phyloP scores from a whole-genome alignment of 1,284 basidiomycete genomes.

The Apiotrichum gracile region DNA sequence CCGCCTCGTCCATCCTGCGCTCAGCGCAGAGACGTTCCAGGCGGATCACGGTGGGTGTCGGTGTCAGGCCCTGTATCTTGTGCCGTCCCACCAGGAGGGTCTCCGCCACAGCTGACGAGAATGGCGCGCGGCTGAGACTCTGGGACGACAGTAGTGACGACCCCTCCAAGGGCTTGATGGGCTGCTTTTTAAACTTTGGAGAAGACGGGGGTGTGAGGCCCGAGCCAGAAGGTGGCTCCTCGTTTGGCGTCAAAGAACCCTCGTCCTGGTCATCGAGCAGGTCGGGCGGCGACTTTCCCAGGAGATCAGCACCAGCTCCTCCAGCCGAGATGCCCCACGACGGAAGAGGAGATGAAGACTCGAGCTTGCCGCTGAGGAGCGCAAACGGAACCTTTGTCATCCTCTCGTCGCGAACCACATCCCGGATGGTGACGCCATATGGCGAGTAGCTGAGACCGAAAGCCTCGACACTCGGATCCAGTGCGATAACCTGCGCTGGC shows the following conservation, averaged over 20 bases:
- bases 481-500: slow-evolving; percentile 63
- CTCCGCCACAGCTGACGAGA: slow-evolving; percentile 39
- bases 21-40: slow-evolving; percentile 43
- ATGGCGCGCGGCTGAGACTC: slow-evolving; percentile 10
- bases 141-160: slow-evolving; percentile 17
- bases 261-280: not conserved
- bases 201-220: slow-evolving; percentile 40
- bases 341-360: not conserved
- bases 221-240: slow-evolving; percentile 39
- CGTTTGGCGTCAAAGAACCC: not conserved
- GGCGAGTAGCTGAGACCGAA: slow-evolving; percentile 42
- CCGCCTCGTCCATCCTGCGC: slow-evolving; percentile 44
- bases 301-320: not conserved
- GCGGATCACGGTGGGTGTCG: slow-evolving; percentile 37
- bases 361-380: slow-evolving; percentile 28
- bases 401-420: slow-evolving; percentile 39
- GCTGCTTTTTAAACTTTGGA: slow-evolving; percentile 22
- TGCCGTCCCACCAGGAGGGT: slow-evolving; percentile 45
- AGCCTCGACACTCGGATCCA: slow-evolving; percentile 47
- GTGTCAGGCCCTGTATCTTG: slow-evolving; percentile 42
- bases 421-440: slow-evolving; percentile 41
- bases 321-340: not conserved
- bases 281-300: not conserved
- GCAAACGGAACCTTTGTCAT: slow-evolving; percentile 23
- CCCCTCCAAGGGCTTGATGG: slow-evolving; percentile 14